phyloP scores from a whole-genome alignment of 441 rosid species.

The Pelargonium cotyledonis region DNA sequence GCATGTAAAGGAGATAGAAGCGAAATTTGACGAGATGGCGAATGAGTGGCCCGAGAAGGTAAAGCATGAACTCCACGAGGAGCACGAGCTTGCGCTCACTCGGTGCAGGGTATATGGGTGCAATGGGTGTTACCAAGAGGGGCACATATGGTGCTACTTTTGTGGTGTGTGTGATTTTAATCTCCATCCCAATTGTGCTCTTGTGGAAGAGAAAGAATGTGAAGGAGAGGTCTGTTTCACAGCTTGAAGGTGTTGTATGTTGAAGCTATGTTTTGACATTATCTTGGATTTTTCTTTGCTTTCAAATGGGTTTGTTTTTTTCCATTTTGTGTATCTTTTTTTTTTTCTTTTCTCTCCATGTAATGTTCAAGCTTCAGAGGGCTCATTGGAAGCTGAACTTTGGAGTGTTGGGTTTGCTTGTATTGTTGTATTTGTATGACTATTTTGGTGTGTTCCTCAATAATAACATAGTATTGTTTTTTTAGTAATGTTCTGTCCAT shows the following conservation, averaged over 20 bases:
- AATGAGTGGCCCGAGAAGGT: conserved; percentile 31
- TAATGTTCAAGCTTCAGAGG: no score
- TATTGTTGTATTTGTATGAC: no score
- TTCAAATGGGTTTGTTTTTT: neutral
- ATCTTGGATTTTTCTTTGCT: neutral
- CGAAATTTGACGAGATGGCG: neutral
- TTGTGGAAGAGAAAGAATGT: conserved; percentile 15
- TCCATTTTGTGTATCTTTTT: no score
- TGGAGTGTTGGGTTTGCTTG: no score
- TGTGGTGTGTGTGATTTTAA: conserved; percentile 24
- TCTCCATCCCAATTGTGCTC: conserved; percentile 29
- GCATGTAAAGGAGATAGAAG: neutral
- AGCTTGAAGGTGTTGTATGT: conserved; percentile 4
- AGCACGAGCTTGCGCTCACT: conserved; percentile 25
- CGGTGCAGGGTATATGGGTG: conserved; percentile 18
- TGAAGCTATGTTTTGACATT: neutral
- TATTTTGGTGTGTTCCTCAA: no score
- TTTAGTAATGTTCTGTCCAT: no score
- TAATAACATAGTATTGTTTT: no score
- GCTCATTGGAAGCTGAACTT: no score
- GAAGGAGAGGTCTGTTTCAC: conserved; percentile 16
- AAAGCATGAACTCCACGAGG: conserved; percentile 22
- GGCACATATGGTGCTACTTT: conserved; percentile 17
- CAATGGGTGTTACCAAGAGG: conserved; percentile 18
- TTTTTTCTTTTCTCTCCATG: no score